Evolutionary conservation across 2,329 filamentous ascomycete genomes (phyloP).

Genomic region (Bipolaris victoriae): DNA sequence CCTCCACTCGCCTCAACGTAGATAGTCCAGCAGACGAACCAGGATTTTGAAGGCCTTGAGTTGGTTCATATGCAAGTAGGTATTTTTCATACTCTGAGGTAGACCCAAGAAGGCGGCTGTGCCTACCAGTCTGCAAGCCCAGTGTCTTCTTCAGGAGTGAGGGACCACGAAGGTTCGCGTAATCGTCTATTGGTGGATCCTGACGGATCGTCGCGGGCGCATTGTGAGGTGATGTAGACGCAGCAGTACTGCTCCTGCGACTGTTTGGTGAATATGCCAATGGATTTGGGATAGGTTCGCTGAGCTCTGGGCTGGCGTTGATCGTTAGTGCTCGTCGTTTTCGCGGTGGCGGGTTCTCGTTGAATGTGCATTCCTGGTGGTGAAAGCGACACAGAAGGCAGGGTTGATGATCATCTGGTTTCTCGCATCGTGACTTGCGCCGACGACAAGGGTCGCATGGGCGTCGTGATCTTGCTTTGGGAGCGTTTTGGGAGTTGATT

Average conservation of each 20-base stretch:
- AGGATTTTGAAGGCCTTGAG: conserved; percentile 16
- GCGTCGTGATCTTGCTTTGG: conserved; percentile 42
- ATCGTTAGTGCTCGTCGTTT: conserved; percentile 64
- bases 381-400: conserved; percentile 72
- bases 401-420: conserved; percentile 67
- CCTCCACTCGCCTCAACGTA: conserved; percentile 34
- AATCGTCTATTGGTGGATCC: conserved; percentile 39
- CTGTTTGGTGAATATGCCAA: conserved; percentile 3
- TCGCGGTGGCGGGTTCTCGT: conserved; percentile 69
- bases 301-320: conserved; percentile 13
- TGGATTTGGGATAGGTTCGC: not conserved
- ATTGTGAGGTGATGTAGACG: conserved; percentile 18
- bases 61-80: conserved; percentile 29
- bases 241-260: not conserved
- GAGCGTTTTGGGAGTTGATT: conserved; percentile 7
- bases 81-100: conserved; percentile 40
- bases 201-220: conserved; percentile 25
- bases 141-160: conserved; percentile 45
- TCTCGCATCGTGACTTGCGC: conserved; percentile 70
- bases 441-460: conserved; percentile 72
- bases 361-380: conserved; percentile 71
- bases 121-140: conserved; percentile 42
- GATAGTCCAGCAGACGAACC: conserved; percentile 18
- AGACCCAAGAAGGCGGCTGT: conserved; percentile 38
- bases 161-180: conserved; percentile 43